Evolutionary conservation across 129 eudicot genomes (phyloP).

Genomic region (Flaveria trinervia): DNA sequence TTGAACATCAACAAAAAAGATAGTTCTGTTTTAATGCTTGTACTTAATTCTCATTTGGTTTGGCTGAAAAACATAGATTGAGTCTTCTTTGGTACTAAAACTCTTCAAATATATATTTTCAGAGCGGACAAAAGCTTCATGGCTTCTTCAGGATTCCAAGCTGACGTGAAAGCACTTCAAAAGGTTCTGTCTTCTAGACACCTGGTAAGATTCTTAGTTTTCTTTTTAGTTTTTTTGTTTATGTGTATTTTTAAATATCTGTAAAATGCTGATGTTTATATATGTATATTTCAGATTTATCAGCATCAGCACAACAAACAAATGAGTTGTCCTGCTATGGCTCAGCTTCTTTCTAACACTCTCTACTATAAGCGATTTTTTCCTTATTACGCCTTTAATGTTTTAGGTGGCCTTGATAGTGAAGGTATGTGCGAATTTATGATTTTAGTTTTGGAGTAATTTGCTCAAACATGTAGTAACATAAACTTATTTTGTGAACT

Average conservation of each 20-base stretch:
- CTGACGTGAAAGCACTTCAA: slow-evolving; percentile 94
- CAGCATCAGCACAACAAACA: slow-evolving; percentile 99
- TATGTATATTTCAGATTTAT: slow-evolving; percentile 49
- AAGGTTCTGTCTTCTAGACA: slow-evolving; percentile 92
- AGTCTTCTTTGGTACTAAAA: not conserved
- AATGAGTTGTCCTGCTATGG: slow-evolving; percentile 99
- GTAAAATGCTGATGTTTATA: slow-evolving; percentile 7
- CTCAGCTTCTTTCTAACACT: slow-evolving; percentile 95
- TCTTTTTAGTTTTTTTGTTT: not conserved
- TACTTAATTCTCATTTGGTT: slow-evolving; percentile 6
- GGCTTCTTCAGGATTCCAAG: slow-evolving; percentile 99
- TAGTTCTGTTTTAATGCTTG: not conserved
- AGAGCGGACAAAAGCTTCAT: slow-evolving; percentile 92
- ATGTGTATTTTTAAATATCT: not conserved
- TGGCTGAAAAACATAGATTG: not conserved
- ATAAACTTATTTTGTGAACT: not conserved
- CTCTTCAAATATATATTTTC: slow-evolving; percentile 24
- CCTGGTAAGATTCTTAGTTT: slow-evolving; percentile 56
- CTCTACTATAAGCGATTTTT: slow-evolving; percentile 97
- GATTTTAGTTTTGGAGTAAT: not conserved
- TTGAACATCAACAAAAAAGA: not conserved
- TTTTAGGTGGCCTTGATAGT: slow-evolving; percentile 93
- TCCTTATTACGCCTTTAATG: slow-evolving; percentile 95
- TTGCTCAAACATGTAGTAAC: slow-evolving; percentile 3
- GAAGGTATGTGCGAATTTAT: slow-evolving; percentile 55